Conservation (phyloP, 768 basidiomycete species). For the Hemileccinum impolitum region DNA sequence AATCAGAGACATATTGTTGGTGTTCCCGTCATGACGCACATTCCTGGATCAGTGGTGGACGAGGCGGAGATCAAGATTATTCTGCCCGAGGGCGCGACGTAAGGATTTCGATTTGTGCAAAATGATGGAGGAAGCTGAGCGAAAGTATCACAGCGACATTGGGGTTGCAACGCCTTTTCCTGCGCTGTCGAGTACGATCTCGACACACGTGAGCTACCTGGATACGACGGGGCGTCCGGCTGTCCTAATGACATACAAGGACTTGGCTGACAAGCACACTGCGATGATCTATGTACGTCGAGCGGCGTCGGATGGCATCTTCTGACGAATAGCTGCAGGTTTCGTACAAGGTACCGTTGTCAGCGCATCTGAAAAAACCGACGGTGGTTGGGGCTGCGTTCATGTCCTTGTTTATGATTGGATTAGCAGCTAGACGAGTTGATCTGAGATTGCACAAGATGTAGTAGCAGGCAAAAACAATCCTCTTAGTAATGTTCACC, state of each 20-base stretch:
- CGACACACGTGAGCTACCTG: conserved; percentile 83
- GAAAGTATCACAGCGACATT: conserved; percentile 56
- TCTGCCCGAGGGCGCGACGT: conserved; percentile 95
- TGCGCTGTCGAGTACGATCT: conserved; percentile 53
- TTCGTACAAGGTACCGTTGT: conserved; percentile 77
- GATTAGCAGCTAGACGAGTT: conserved; percentile 45
- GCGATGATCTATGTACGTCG: conserved; percentile 76
- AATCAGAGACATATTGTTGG: conserved; percentile 69
- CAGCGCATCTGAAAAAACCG: conserved; percentile 86
- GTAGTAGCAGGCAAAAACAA: too few species aligned
- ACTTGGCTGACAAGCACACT: conserved; percentile 76
- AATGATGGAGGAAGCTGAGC: conserved; percentile 4
- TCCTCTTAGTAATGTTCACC: too few species aligned
- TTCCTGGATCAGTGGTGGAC: conserved; percentile 79
- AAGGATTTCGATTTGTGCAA: conserved; percentile 33
- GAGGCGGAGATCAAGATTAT: conserved; percentile 77
- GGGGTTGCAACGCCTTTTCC: conserved; percentile 77
- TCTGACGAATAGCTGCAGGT: conserved; percentile 50
- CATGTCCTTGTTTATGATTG: conserved; percentile 58
- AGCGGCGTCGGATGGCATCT: neutral
- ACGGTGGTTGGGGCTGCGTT: conserved; percentile 71
- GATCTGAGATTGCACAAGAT: conserved; percentile 51
- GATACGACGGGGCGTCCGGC: conserved; percentile 88
- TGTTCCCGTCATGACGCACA: conserved; percentile 81
- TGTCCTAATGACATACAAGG: conserved; percentile 66